Evolutionary conservation across 306 rosid species (phyloP).

Genomic region (Quercus agrifolia): DNA sequence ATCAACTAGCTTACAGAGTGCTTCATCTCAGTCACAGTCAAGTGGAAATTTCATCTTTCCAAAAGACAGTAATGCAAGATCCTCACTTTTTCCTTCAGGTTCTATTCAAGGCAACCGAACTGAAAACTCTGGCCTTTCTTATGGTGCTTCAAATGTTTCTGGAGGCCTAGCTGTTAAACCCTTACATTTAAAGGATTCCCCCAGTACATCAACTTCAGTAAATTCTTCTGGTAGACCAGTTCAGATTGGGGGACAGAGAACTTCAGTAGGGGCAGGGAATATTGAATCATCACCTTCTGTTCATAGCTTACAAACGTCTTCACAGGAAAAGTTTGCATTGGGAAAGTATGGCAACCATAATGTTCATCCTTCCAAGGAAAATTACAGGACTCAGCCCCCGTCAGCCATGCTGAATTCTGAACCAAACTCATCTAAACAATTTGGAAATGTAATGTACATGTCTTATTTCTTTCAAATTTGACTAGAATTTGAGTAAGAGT

Average conservation of each 20-base stretch:
- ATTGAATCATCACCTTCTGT: slow-evolving; percentile 42
- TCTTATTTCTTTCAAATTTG: slow-evolving; percentile 10
- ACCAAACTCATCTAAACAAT: slow-evolving; percentile 53
- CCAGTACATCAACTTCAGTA: slow-evolving; percentile 26
- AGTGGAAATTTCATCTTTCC: slow-evolving; percentile 30
- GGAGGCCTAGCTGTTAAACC: slow-evolving; percentile 39
- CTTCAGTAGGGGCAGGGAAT: slow-evolving; percentile 36
- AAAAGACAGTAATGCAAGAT: slow-evolving; percentile 20
- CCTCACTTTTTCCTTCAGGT: slow-evolving; percentile 36
- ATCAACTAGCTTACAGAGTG: slow-evolving; percentile 26
- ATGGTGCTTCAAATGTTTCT: slow-evolving; percentile 26
- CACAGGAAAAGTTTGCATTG: slow-evolving; percentile 30
- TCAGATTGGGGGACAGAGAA: slow-evolving; percentile 44
- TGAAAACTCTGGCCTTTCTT: slow-evolving; percentile 30
- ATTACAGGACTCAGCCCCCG: slow-evolving; percentile 35
- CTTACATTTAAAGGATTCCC: slow-evolving; percentile 27
- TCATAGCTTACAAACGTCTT: slow-evolving; percentile 35
- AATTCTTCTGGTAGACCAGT: slow-evolving; percentile 30
- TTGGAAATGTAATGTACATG: slow-evolving; percentile 63
- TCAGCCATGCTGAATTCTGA: slow-evolving; percentile 52
- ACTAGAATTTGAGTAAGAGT: neutral
- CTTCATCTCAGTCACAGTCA: slow-evolving; percentile 36
- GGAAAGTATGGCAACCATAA: slow-evolving; percentile 43
- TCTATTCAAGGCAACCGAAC: slow-evolving; percentile 25
- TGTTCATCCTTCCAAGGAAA: slow-evolving; percentile 45